Conservation (phyloP, 163 green algal species). For the Scenedesmus sp. region DNA sequence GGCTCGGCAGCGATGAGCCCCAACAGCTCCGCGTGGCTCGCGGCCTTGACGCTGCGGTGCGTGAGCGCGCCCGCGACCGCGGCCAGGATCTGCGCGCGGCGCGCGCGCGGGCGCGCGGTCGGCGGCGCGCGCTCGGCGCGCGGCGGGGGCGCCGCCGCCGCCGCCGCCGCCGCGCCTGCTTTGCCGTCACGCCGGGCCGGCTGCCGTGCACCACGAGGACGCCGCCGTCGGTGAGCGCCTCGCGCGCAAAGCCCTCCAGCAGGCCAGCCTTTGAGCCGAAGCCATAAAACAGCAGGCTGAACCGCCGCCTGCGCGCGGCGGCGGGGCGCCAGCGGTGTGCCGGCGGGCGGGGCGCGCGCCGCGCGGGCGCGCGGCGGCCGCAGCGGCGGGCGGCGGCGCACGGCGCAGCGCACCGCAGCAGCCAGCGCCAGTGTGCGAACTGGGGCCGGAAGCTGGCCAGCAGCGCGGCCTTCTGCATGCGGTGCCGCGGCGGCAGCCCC, state of each 20-base stretch:
- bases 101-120: too few relatives aligned
- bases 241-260: slow-evolving; percentile 73
- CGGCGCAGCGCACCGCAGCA: slow-evolving; percentile 19
- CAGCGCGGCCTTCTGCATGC: slow-evolving; percentile 38
- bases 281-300: slow-evolving; percentile 87
- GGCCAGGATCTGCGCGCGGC: slow-evolving; percentile 4
- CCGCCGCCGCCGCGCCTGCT: slow-evolving; percentile 57
- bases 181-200: slow-evolving; percentile 59
- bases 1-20: slow-evolving; percentile 42
- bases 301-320: slow-evolving; percentile 57
- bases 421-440: slow-evolving; percentile 37
- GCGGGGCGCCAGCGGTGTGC: not conserved
- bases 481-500: slow-evolving; percentile 19
- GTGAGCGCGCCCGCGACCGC: slow-evolving; percentile 27
- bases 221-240: slow-evolving; percentile 62
- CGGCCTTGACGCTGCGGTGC: slow-evolving; percentile 20
- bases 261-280: slow-evolving; percentile 85
- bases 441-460: slow-evolving; percentile 1
- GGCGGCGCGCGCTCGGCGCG: too few relatives aligned
- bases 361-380: not conserved
- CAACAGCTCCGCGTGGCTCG: slow-evolving; percentile 46
- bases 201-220: slow-evolving; percentile 79
- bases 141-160: slow-evolving; percentile 43
- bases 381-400: not conserved
- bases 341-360: not conserved